Evolutionary conservation across 192 early-diverging fungal genomes (phyloP).

Genomic region (Phycomyces nitens): DNA sequence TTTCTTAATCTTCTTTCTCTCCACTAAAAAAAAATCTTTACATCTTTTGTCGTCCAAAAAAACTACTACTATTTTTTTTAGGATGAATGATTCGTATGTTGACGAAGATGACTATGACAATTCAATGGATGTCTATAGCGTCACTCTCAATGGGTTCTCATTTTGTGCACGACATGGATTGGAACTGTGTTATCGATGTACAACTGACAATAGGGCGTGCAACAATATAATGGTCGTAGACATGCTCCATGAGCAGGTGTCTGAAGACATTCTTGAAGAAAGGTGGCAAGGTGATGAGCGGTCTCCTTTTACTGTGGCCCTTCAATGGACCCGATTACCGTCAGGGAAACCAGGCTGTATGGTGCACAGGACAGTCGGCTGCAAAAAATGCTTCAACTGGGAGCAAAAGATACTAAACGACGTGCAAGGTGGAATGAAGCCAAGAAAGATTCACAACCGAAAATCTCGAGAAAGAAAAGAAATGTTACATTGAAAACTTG

Average conservation of each 20-base stretch:
- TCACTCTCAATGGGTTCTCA: constrained; percentile 32
- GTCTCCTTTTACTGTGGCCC: constrained; percentile 21
- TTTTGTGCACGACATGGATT: constrained; percentile 32
- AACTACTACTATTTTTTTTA: no score
- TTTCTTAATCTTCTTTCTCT: no score
- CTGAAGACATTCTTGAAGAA: constrained; percentile 21
- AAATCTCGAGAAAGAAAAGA: no score
- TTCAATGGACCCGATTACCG: constrained; percentile 20
- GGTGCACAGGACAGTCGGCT: constrained; percentile 27
- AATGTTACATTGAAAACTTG: no score
- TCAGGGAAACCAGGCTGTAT: constrained; percentile 29
- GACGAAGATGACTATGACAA: constrained; percentile 24
- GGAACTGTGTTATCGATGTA: constrained; percentile 27
- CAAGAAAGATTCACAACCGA: background rate
- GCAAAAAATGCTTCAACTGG: constrained; percentile 35
- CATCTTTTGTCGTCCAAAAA: no score
- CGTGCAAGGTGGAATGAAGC: constrained; percentile 22
- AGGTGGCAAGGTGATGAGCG: constrained; percentile 37
- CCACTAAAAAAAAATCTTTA: no score
- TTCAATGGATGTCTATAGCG: constrained; percentile 18
- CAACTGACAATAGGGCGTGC: constrained; percentile 26
- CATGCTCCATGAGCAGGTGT: constrained; percentile 17
- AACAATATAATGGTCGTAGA: constrained; percentile 31
- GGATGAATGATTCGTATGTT: no score
- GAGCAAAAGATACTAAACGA: constrained; percentile 11